These are phyloP conservation scores for Neonectria faginata DNA, from an alignment of 2,329 filamentous ascomycete species.

Conservation along the genomic window DNA sequence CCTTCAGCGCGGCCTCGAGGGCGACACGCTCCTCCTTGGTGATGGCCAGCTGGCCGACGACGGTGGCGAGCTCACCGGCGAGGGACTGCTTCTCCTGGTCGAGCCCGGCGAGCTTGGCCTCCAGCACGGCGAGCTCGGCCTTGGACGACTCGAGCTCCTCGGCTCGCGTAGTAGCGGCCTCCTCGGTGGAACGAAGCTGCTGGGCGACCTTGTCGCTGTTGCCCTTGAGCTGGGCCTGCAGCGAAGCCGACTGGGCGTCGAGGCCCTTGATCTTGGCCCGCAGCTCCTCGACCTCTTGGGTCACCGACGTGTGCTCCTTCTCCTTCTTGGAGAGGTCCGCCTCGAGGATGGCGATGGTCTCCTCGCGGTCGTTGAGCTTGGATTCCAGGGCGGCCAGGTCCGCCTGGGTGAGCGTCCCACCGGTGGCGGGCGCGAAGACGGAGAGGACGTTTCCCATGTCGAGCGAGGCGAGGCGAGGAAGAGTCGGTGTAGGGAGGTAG, in stretches of 20 bases:
- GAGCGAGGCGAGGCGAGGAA: constrained; percentile 23
- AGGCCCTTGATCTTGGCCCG: constrained; percentile 55
- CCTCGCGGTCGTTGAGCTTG: constrained; percentile 54
- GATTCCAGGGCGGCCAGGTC: constrained; percentile 48
- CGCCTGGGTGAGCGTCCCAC: constrained; percentile 50
- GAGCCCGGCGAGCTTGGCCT: constrained; percentile 44
- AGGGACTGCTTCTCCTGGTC: constrained; percentile 47
- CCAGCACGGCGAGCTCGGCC: constrained; percentile 37
- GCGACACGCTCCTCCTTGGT: constrained; percentile 51
- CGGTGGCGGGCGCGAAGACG: constrained; percentile 51
- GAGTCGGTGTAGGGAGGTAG: background rate
- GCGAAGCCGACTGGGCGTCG: constrained; percentile 47
- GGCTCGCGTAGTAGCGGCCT: constrained; percentile 35
- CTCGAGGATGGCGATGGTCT: constrained; percentile 50
- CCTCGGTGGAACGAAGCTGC: constrained; percentile 45
- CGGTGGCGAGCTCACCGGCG: constrained; percentile 48
- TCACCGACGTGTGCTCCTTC: constrained; percentile 50
- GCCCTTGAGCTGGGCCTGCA: constrained; percentile 51
- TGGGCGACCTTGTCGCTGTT: constrained; percentile 40
- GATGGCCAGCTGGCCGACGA: constrained; percentile 51
- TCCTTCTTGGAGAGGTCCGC: constrained; percentile 53
- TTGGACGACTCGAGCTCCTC: constrained; percentile 44
- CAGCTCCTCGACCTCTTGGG: constrained; percentile 53
- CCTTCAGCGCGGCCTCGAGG: constrained; percentile 48
- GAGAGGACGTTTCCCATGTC: constrained; percentile 57